Base-by-base conservation (phyloP, 352 stramenopile species). In the Thraustotheca clavata region DNA sequence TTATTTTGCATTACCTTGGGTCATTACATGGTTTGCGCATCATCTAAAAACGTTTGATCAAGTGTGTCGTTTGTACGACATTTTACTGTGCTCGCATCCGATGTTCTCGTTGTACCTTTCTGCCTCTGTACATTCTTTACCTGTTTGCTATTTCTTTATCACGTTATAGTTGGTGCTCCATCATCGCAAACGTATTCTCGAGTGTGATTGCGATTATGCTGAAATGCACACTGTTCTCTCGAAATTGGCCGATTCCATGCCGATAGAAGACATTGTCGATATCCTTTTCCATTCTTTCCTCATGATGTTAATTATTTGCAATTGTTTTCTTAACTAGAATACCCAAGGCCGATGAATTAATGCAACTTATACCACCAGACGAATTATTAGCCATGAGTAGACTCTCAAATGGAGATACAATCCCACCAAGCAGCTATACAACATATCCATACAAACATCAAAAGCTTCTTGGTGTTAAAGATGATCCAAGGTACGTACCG, bases 1-100 rank as follows among this genome's bases (percentile, higher is more conserved):
- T 18, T 98, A 94, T 62, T 98, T 98, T 73, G 87, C 81, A 16
- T 66, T 98, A 1, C 83, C 82, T 36, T 98, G 93, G 93, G 79
- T 98, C 54, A 91, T 98, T 57, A 98, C 93, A 33, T 98, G 93
- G 91, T 98, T 98, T 70, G 76, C 86, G 12, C 93, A 98, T 73
- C 84, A 98, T 69, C 67, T 98, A 7, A 75, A 73, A 49, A 86
- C 89, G 29, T 92, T 96, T 8, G 60, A 76, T 2, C 72, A 97
- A 54, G 91, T 96, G 9, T 79, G 90, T 60, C 75, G 94, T 29
- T 68, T 98, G 39, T 98, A 94, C 72, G 94, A 98, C 72, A 86
- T 95, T 27, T 88, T 98, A 59, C 74, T 98, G n/a, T 75, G 88
- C 26, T 91, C 85, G 7, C 92, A 98, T 69, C 88, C 94, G 32